These are phyloP conservation scores for Aspergillus sclerotialis DNA, from an alignment of 2,329 filamentous ascomycete species.

Conservation along the genomic window DNA sequence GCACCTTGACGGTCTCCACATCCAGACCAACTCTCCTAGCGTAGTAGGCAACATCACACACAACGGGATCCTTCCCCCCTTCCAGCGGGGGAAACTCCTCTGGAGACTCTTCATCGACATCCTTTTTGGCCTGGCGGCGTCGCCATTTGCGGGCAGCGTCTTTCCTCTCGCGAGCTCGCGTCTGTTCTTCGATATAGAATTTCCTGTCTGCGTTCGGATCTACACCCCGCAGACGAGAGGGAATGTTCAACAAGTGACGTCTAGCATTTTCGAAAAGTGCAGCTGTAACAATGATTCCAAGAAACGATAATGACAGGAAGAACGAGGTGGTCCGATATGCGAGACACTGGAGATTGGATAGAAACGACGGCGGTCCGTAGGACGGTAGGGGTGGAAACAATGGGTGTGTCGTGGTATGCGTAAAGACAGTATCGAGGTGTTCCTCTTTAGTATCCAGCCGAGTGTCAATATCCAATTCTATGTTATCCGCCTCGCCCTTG, in stretches of 20 bases:
- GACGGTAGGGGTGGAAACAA: conserved; percentile 77
- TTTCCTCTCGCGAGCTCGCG: conserved; percentile 50
- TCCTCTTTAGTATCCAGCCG: conserved; percentile 4
- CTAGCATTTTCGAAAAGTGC: conserved; percentile 63
- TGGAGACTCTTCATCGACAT: conserved; percentile 31
- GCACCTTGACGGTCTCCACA: conserved; percentile 72
- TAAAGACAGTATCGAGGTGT: background rate
- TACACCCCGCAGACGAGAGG: conserved; percentile 50
- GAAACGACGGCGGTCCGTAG: conserved; percentile 65
- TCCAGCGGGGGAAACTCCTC: conserved; percentile 65
- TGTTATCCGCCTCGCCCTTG: background rate
- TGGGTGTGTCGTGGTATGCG: conserved; percentile 17
- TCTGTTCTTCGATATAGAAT: conserved; percentile 67
- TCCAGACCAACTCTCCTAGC: conserved; percentile 81
- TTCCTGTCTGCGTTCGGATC: conserved; percentile 56
- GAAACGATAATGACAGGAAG: conserved; percentile 69
- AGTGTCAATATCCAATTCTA: conserved; percentile 4
- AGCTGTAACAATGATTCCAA: conserved; percentile 68
- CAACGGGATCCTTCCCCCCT: conserved; percentile 69
- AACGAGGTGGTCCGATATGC: conserved; percentile 63
- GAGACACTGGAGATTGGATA: conserved; percentile 60
- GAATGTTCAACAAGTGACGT: conserved; percentile 41
- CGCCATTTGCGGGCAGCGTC: conserved; percentile 59
- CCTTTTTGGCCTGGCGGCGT: conserved; percentile 31
- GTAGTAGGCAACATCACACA: conserved; percentile 78